These are phyloP conservation scores for Aphanoascus verrucosus DNA, from an alignment of 2,329 filamentous ascomycete species.

Conservation along the genomic window DNA sequence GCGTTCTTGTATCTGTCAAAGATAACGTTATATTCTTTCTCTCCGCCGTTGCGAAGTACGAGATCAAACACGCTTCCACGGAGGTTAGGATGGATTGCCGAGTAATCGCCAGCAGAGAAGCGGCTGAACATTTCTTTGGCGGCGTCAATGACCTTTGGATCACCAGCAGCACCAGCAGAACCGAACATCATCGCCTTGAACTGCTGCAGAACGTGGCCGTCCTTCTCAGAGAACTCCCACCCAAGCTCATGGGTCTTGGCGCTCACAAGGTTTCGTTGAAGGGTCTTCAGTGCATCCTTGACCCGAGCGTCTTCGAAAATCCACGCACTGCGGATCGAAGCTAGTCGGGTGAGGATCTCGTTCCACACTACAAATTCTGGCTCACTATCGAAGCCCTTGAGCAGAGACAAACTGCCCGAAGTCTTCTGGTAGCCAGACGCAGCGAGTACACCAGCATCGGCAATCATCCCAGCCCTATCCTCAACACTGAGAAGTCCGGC, in stretches of 20 bases:
- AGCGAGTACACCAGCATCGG: conserved; percentile 80
- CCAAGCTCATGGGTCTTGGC: conserved; percentile 75
- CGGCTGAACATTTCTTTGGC: conserved; percentile 85
- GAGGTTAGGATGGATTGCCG: conserved; percentile 84
- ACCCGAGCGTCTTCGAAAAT: conserved; percentile 65
- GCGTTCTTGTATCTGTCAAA: conserved; percentile 65
- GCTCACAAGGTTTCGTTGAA: conserved; percentile 68
- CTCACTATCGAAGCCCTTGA: conserved; percentile 74
- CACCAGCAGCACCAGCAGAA: conserved; percentile 67
- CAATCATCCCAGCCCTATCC: conserved; percentile 88
- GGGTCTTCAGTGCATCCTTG: conserved; percentile 67
- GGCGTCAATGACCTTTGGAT: conserved; percentile 64
- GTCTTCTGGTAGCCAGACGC: conserved; percentile 89
- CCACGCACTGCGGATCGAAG: conserved; percentile 74
- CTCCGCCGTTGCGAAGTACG: conserved; percentile 70
- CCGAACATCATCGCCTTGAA: conserved; percentile 90
- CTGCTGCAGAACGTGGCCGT: conserved; percentile 84
- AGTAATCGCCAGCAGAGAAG: conserved; percentile 66
- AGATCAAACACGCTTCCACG: conserved; percentile 78
- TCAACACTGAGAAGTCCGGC: conserved; percentile 70
- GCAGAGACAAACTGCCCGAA: conserved; percentile 71
- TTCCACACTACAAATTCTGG: conserved; percentile 90
- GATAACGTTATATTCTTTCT: conserved; percentile 72
- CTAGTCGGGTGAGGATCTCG: conserved; percentile 71
- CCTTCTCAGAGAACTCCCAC: conserved; percentile 74